Evolutionary conservation across 192 early-diverging fungal species (phyloP).

Genomic region (Linnemannia zychae): DNA sequence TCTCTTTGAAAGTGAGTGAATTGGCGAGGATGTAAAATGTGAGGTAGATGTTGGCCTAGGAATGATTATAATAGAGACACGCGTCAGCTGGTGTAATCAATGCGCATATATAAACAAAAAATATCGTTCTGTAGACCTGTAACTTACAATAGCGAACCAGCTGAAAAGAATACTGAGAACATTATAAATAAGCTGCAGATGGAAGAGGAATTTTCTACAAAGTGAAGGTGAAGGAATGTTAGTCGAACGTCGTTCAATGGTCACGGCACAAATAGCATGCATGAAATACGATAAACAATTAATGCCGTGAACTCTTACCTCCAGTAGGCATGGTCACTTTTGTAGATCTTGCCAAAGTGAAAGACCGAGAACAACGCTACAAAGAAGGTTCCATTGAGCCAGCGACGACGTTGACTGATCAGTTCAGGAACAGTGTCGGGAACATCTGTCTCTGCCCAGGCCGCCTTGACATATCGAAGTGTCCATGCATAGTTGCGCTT

Average conservation of each 20-base stretch:
- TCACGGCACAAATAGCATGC: no score
- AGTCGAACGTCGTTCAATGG: neutral
- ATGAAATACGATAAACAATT: neutral
- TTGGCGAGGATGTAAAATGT: slow-evolving; percentile 67
- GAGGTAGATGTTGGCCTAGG: slow-evolving; percentile 76
- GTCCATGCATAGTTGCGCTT: slow-evolving; percentile 78
- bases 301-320: slow-evolving; percentile 13
- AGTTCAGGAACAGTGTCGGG: slow-evolving; percentile 80
- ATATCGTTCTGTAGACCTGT: neutral
- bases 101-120: neutral
- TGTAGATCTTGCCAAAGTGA: slow-evolving; percentile 74
- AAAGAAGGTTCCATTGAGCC: slow-evolving; percentile 88
- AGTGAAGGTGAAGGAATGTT: neutral
- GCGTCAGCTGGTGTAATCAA: neutral
- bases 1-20: slow-evolving; percentile 58
- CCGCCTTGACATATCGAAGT: slow-evolving; percentile 77
- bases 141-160: slow-evolving; percentile 87
- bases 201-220: slow-evolving; percentile 75
- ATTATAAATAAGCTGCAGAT: slow-evolving; percentile 87
- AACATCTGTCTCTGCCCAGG: slow-evolving; percentile 87
- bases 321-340: slow-evolving; percentile 74
- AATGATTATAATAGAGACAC: neutral
- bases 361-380: slow-evolving; percentile 77
- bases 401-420: slow-evolving; percentile 85
- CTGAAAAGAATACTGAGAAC: slow-evolving; percentile 87